Conservation (phyloP, 2,329 filamentous ascomycete genomes). For the Calonectria ilicicola region DNA sequence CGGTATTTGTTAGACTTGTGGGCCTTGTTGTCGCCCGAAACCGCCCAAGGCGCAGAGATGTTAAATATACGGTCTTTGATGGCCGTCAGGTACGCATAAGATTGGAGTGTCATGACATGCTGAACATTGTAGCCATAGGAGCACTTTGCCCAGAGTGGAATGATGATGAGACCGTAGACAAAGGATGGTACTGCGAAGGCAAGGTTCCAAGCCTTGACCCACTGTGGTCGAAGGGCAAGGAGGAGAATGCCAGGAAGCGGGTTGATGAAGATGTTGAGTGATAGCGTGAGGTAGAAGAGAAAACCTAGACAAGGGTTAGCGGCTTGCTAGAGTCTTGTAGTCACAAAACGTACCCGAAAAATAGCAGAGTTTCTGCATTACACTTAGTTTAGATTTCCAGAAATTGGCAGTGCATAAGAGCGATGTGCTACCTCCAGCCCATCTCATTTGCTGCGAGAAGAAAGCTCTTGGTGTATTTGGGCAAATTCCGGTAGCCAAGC, state of each 20-base stretch:
- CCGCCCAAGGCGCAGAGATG: neutral
- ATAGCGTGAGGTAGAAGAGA: neutral
- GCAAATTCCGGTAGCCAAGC: neutral
- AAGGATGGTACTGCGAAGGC: neutral
- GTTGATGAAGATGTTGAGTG: neutral
- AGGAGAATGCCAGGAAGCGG: neutral
- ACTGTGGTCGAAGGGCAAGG: neutral
- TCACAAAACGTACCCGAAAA: neutral
- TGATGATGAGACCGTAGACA: neutral
- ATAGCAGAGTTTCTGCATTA: neutral
- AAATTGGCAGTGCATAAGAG: neutral
- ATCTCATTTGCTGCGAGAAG: conserved; percentile 8
- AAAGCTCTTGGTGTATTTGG: neutral
- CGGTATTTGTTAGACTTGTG: conserved; percentile 3
- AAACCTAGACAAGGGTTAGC: neutral
- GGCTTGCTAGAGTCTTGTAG: neutral
- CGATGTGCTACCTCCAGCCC: neutral
- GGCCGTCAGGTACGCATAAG: neutral
- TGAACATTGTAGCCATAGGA: neutral
- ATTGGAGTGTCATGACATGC: neutral
- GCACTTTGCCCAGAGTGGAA: neutral
- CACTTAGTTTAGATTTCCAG: neutral
- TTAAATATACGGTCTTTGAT: conserved; percentile 1
- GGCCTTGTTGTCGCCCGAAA: neutral
- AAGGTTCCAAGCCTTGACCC: neutral